Evolutionary conservation across 768 basidiomycete genomes (phyloP).

Genomic region (Amanita inopinata): DNA sequence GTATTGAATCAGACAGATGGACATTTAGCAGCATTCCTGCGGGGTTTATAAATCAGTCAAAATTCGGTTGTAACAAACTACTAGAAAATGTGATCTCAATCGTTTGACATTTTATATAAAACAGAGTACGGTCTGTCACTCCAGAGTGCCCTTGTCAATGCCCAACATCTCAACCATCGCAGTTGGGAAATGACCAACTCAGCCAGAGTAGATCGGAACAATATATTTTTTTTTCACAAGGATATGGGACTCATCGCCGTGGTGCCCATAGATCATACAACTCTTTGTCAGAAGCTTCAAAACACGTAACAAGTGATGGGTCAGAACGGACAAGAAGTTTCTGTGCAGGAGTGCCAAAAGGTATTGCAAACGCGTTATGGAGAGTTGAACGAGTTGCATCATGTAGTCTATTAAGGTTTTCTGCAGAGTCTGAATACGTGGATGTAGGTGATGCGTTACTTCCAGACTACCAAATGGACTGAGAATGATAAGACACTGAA

Average conservation of each 20-base stretch:
- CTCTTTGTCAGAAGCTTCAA: slow-evolving; percentile 68
- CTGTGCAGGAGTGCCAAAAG: slow-evolving; percentile 18
- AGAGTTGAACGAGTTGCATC: slow-evolving; percentile 14
- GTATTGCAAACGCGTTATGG: slow-evolving; percentile 21
- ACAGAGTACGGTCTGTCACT: too few species aligned
- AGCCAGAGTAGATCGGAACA: too few species aligned
- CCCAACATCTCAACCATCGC: too few species aligned
- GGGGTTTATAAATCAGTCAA: not conserved
- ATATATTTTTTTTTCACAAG: not conserved
- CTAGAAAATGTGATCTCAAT: too few species aligned
- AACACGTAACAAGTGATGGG: slow-evolving; percentile 58
- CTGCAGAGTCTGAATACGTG: slow-evolving; percentile 9
- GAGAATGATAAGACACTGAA: not conserved
- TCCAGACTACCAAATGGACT: not conserved
- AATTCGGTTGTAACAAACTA: not conserved
- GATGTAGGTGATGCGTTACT: slow-evolving; percentile 8
- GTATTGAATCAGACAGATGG: not conserved
- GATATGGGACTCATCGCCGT: slow-evolving; percentile 19
- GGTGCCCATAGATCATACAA: slow-evolving; percentile 75
- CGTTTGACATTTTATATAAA: too few species aligned
- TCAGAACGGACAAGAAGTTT: slow-evolving; percentile 50
- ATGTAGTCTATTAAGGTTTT: slow-evolving; percentile 3
- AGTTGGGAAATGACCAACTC: too few species aligned
- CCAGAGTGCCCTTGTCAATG: too few species aligned
- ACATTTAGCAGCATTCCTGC: slow-evolving; percentile 3